Evolutionary conservation across 1,284 basidiomycete genomes (phyloP).

Genomic region (Rhodotorula sp.): DNA sequence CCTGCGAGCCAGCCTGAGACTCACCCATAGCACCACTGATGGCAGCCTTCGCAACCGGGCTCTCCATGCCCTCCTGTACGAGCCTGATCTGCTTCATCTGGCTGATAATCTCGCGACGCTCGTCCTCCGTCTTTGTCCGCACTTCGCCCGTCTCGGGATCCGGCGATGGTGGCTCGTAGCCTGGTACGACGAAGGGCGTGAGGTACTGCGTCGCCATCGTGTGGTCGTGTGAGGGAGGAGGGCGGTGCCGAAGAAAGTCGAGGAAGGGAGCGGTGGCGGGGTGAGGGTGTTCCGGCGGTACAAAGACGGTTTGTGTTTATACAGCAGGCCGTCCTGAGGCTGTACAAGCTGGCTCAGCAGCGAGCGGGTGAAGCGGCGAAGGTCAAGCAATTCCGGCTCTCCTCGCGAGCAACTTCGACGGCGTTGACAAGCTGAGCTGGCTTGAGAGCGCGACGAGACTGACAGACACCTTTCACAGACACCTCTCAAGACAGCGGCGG

Average conservation of each 20-base stretch:
- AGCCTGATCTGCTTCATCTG: slow-evolving; percentile 42
- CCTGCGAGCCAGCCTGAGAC: not conserved
- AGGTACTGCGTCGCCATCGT: slow-evolving; percentile 8
- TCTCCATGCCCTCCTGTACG: slow-evolving; percentile 42
- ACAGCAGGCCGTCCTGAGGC: too few species aligned
- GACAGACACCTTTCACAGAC: not conserved
- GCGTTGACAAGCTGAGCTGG: not conserved
- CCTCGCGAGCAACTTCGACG: not conserved
- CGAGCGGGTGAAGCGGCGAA: not conserved
- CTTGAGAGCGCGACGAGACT: not conserved
- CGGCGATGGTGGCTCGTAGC: slow-evolving; percentile 39
- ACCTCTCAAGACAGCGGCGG: not conserved
- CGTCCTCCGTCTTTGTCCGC: slow-evolving; percentile 34
- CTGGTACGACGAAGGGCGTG: slow-evolving; percentile 42
- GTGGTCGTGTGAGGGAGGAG: not conserved
- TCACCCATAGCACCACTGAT: slow-evolving; percentile 41
- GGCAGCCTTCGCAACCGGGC: slow-evolving; percentile 41
- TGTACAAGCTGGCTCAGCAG: not conserved
- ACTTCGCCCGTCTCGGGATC: slow-evolving; percentile 26
- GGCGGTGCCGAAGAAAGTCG: not conserved
- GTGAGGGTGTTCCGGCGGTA: not conserved
- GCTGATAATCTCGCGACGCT: slow-evolving; percentile 39
- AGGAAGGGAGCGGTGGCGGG: not conserved
- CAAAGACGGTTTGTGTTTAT: too few species aligned
- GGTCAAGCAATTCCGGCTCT: not conserved